Conservation (phyloP, 177 flowering plant species). For the Telopea speciosissima region DNA sequence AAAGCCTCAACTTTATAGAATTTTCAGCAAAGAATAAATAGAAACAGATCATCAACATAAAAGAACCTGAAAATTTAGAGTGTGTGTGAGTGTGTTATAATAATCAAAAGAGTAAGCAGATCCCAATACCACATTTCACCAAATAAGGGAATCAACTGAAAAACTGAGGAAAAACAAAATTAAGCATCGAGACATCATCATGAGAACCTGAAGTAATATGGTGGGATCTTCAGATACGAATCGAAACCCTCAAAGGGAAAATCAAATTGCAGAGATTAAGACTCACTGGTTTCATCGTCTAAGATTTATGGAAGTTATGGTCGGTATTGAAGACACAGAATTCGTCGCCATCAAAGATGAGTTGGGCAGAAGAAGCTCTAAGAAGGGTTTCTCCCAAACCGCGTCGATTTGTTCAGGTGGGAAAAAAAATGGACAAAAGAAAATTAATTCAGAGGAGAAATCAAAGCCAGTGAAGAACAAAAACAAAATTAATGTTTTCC, state of each 20-base stretch:
- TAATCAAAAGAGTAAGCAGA: neutral
- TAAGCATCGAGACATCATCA: neutral
- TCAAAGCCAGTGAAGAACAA: too few species aligned
- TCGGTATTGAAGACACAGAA: conserved; percentile 5
- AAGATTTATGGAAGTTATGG: neutral
- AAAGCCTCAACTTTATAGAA: neutral
- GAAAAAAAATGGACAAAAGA: too few species aligned
- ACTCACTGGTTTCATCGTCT: conserved; percentile 7
- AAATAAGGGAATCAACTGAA: neutral
- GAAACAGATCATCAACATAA: neutral
- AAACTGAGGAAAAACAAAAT: neutral
- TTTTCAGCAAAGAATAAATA: neutral
- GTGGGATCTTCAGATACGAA: neutral
- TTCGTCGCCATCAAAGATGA: conserved; percentile 14
- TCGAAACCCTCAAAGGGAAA: neutral
- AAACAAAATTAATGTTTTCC: too few species aligned
- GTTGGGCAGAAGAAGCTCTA: too few species aligned
- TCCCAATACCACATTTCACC: neutral
- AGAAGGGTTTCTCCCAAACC: too few species aligned
- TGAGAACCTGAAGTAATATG: too few species aligned
- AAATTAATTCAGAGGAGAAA: too few species aligned
- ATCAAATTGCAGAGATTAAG: neutral
- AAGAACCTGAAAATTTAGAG: too few species aligned
- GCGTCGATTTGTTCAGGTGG: too few species aligned
- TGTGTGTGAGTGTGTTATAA: too few species aligned